Evolutionary conservation across 2,329 filamentous ascomycete genomes (phyloP), one percentile per base, ranked within the genome.

Genomic region (Leptographium radiaticola): DNA sequence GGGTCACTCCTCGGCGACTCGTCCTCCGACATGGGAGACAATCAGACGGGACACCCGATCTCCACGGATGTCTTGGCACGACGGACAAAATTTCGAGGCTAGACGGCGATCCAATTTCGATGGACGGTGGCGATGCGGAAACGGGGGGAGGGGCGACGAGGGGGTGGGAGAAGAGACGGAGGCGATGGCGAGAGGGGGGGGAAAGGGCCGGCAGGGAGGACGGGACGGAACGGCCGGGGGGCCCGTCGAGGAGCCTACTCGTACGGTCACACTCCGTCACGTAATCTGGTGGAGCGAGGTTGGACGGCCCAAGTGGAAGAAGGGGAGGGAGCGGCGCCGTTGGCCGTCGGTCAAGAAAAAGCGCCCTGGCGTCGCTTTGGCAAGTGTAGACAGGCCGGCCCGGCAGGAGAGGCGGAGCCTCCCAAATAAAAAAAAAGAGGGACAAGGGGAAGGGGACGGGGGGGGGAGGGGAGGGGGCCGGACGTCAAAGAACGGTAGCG

Each of bases 1-100:
- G 51, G 40, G 46, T 57, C 56, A 36, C 53, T 53, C 49, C 50
- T 50, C 46, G 53, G 55, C 50, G 56, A 56, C 53, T 66, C 65
- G 53, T 65, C 65, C 57, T 67, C 65, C 50, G 66, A 63, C 66
- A 68, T 68, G 59, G 57, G 49, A n/a, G 12, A 34, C 30, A 45
- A 16, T 33, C 43, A n/a, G 43, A 31, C 11, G 43, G 42, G 6
- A 13, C 12, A 20, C 6, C 43, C 43, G 25, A 31, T 45, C 20
- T 30, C 43, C 43, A 45, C 43, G 43, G 43, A 15, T 11, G 43
- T 45, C 43, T 45, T 45, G 43, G 43, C 43, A 25, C 25, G 25
- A 25, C 25, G 25, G 25, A 25, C 25, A 25, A 13, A 36, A 36
- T 36, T 20, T 43, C 12, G 20, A 20, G 44, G 33, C 43, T 31